phyloP scores from a whole-genome alignment of 1,139 yeast genomes.

The Yamadazyma membranifaciens region DNA sequence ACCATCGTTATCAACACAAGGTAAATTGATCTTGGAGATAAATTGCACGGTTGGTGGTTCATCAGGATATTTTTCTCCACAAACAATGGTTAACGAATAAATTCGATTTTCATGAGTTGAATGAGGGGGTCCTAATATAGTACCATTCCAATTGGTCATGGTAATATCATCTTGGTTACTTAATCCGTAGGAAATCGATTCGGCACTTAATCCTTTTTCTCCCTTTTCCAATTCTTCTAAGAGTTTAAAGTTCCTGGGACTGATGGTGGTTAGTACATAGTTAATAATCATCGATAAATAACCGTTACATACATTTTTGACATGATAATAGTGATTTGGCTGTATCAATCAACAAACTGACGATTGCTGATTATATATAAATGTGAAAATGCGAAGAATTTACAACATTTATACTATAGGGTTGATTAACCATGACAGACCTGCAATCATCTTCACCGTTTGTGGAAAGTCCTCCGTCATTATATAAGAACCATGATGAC shows the following conservation, averaged over 20 bases:
- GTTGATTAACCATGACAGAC: constrained; percentile 1
- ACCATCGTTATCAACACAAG: constrained; percentile 80
- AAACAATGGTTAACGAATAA: constrained; percentile 75
- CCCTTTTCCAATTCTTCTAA: constrained; percentile 97
- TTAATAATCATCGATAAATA: too few species aligned
- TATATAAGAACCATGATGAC: constrained; percentile 8
- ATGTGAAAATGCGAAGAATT: not conserved
- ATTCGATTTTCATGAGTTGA: constrained; percentile 92
- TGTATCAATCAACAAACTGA: not conserved
- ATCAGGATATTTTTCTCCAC: constrained; percentile 87
- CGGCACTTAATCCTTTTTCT: constrained; percentile 96
- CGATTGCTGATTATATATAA: not conserved
- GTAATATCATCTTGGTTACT: constrained; percentile 86
- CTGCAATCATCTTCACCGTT: constrained; percentile 9
- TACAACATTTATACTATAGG: too few species aligned
- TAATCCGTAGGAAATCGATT: constrained; percentile 91
- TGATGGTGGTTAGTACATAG: too few species aligned
- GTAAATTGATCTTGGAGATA: constrained; percentile 80
- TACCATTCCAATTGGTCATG: constrained; percentile 95
- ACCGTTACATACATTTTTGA: constrained; percentile 44
- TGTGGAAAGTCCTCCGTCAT: constrained; percentile 4
- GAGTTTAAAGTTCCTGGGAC: constrained; percentile 91
- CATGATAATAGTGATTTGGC: constrained; percentile 16
- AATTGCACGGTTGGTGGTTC: constrained; percentile 81
- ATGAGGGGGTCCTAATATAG: constrained; percentile 96